phyloP scores from a whole-genome alignment of 2,329 filamentous ascomycete genomes.

The Aspergillus sp. region DNA sequence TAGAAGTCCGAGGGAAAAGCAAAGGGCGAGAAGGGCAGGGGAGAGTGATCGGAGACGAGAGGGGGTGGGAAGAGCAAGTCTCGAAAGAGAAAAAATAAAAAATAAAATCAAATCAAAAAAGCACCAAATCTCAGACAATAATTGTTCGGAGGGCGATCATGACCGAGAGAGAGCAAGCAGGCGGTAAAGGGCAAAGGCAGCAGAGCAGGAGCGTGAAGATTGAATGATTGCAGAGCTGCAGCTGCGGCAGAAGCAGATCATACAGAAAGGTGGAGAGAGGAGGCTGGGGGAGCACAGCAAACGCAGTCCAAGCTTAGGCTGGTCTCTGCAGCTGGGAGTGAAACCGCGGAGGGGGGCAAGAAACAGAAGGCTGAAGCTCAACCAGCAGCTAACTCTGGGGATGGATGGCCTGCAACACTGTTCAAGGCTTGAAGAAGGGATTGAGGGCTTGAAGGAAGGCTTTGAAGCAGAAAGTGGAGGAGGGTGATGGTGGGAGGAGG shows the following conservation, averaged over 20 bases:
- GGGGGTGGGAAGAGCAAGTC: constrained; percentile 12
- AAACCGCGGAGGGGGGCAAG: background rate
- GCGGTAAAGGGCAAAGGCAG: constrained; percentile 8
- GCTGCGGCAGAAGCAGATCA: constrained; percentile 23
- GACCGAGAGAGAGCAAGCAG: constrained; percentile 10
- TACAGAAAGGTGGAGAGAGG: constrained; percentile 30
- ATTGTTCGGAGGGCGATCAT: constrained; percentile 19
- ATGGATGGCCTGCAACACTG: no score
- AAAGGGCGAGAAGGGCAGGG: constrained; percentile 22
- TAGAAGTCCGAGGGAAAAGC: constrained; percentile 23
- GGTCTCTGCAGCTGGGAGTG: constrained; percentile 3
- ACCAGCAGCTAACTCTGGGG: no score
- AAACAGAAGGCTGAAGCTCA: background rate
- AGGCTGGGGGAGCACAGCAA: constrained; percentile 21
- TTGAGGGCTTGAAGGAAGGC: no score
- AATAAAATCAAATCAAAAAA: constrained; percentile 20
- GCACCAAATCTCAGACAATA: constrained; percentile 26
- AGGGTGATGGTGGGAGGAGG: background rate
- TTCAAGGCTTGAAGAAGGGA: no score
- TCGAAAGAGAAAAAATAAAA: constrained; percentile 12
- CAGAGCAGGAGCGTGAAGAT: background rate
- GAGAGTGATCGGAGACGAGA: constrained; percentile 13
- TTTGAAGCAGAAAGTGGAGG: no score
- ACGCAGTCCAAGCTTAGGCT: constrained; percentile 19
- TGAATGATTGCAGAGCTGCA: constrained; percentile 19